Percentiles rank a stretch among this genome's conserved stretches.
These are phyloP conservation scores for Vigna trinervia DNA, from an alignment of 306 rosid genomes.

Conservation along the genomic window DNA sequence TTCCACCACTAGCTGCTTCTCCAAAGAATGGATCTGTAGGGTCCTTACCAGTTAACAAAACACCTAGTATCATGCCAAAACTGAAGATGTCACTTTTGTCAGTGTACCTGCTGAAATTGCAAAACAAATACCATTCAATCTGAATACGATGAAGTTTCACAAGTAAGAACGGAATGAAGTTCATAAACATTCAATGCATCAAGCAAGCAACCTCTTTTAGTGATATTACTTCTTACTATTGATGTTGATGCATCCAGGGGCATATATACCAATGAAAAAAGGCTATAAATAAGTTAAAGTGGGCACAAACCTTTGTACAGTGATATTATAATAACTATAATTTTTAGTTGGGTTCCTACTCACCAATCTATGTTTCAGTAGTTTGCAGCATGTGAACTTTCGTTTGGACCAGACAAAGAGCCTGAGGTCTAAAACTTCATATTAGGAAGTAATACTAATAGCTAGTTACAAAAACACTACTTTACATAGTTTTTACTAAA, in stretches of 20 bases:
- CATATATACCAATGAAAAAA: slow-evolving; percentile 14
- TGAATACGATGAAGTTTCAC: neutral
- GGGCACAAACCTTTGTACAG: neutral
- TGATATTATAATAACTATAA: neutral
- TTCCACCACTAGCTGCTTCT: slow-evolving; percentile 82
- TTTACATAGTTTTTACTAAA: slow-evolving; percentile 5
- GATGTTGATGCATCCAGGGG: slow-evolving; percentile 13
- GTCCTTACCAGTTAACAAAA: slow-evolving; percentile 80
- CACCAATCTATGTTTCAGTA: neutral
- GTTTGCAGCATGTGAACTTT: slow-evolving; percentile 14
- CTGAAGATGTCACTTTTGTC: slow-evolving; percentile 96
- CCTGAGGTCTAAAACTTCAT: slow-evolving; percentile 30
- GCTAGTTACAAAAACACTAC: neutral
- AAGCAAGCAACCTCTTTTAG: neutral
- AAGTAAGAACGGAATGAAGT: slow-evolving; percentile 1
- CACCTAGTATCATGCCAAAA: slow-evolving; percentile 88
- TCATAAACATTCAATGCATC: slow-evolving; percentile 16
- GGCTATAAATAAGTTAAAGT: neutral
- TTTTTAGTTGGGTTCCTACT: neutral
- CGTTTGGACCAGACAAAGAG: slow-evolving; percentile 19
- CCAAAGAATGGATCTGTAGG: slow-evolving; percentile 83
- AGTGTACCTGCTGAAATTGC: slow-evolving; percentile 68
- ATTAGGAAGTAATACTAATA: neutral
- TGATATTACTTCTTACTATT: neutral
- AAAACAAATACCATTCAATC: slow-evolving; percentile 29